These are phyloP conservation scores for Quercus dentata DNA, from an alignment of 306 rosid species.

Conservation along the genomic window DNA sequence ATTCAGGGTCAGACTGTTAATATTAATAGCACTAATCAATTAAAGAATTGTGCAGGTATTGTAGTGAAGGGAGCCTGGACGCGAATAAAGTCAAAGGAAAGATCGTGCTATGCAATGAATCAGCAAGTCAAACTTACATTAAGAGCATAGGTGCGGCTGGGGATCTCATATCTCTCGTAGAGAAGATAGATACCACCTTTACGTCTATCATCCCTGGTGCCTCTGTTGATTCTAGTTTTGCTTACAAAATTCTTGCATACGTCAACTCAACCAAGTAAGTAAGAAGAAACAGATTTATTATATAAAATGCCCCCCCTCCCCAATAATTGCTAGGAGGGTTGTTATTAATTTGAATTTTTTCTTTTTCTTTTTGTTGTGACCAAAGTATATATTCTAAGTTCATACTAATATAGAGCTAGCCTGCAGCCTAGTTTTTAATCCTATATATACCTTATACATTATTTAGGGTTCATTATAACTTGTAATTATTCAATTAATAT, in stretches of 20 bases:
- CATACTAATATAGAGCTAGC: too few relatives aligned
- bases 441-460: too few relatives aligned
- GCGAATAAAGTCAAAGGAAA: conserved; percentile 54
- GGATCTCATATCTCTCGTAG: conserved; percentile 32
- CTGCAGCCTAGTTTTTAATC: too few relatives aligned
- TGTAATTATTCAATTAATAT: too few relatives aligned
- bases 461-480: too few relatives aligned
- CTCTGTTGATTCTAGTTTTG: conserved; percentile 29
- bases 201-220: conserved; percentile 42
- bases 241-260: conserved; percentile 38
- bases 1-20: not conserved
- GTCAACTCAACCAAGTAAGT: conserved; percentile 65
- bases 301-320: too few relatives aligned
- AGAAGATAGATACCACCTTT: conserved; percentile 22
- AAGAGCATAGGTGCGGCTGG: conserved; percentile 58
- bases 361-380: too few relatives aligned
- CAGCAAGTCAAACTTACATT: conserved; percentile 24
- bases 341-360: too few relatives aligned
- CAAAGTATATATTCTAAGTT: too few relatives aligned
- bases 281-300: too few relatives aligned
- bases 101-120: conserved; percentile 58
- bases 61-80: conserved; percentile 48
- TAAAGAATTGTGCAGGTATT: conserved; percentile 42
- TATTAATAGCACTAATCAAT: not conserved
- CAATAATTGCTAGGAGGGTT: too few relatives aligned